Evolutionary conservation across 169 alveolate genomes (phyloP), one percentile per base, ranked within the genome.

Genomic region (Cystoisospora suis): DNA sequence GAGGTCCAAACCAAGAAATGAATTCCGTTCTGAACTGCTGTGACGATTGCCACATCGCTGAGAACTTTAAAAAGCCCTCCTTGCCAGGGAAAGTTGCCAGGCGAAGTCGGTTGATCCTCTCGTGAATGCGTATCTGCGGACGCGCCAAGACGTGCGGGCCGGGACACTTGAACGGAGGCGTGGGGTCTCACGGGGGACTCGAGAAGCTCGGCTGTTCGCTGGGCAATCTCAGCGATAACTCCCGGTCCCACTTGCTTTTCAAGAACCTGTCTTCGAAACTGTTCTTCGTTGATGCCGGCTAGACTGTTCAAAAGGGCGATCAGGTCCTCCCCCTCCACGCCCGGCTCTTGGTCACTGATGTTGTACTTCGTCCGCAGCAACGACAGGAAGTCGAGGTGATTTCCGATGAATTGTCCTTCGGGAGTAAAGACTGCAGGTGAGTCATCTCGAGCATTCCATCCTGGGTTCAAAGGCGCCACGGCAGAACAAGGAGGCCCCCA

Each of bases 341-440:
- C n/a, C 4, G 77, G 34, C 32, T 9, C 56, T 5, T 53, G 79
- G 40, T n/a, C 77, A 6, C 29, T 27, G 34, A 81, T 49, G 29
- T 81, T 81, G 77, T 81, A 81, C 42, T 81, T 81, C 4, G 15
- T 20, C 3, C 4, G n/a, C 45, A 81, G 47, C 23, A 81, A 46
- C 17, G 12, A 29, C 36, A 81, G 38, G 58, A 81, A 56, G 34
- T 23, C 49, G 34, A 38, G 4, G 56, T 81, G 61, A 58, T 49
- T 47, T 56, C 88, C 88, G 15, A 81, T 38, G 32, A 81, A 56
- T 27, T 49, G 75, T 5, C 88, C 88, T 27, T 81, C 88, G 36
- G 79, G 56, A 36, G 88, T 81, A 56, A 36, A 81, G 12, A 81
- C 53, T 27, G 58, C 88, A 6, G 77, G 88, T 23, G 38, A 40